Base-by-base conservation (phyloP, 176 grass and related monocot species). In the Rhipidocladum racemiflorum region DNA sequence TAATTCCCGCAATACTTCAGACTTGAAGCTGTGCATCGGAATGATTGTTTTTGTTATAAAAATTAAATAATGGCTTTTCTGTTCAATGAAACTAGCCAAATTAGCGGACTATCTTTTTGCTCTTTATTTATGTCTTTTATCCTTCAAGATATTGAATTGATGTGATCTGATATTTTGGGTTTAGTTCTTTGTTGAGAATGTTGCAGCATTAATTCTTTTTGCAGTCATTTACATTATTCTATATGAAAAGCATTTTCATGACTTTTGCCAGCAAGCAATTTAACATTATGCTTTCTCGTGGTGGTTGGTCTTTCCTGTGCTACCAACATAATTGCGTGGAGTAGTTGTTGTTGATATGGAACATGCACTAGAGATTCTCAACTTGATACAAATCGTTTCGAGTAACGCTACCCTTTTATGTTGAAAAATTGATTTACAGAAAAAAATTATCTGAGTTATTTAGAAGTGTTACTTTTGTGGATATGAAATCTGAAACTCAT, bases 401-500 rank as follows among this genome's bases (percentile, higher is more conserved):
- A 82, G 16, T 40, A 56, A 14, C 14, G 27, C 39, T 5, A 11
- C 3, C 50, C 12, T 65, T 32, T 51, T 28, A 21, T 0, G 36
- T 34, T 28, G 10, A 49, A 74, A 84, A 72, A 11, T 23, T 23
- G 79, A 71, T 36, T 49, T 69, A 5, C 18, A 23, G 3, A 6
- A 17, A 34, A 51, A 3, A 25, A 23, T 45, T 23, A 7, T 76
- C 1, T 49, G 21, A 60, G 23, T 43, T 57, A 50, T 48, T 50
- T 69, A 50, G 32, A 87, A 60, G 12, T 70, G 2, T 9, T 71
- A 65, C 2, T 51, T 82, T 1, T 18, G 7, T 72, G 29, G 18
- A 65, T 78, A 9, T 72, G 66, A 70, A 56, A 36, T 77, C 40
- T 90, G 61, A 48, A 81, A 43, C 36, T 63, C 36, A 65, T 77